Base-by-base conservation (phyloP, 2,329 filamentous ascomycete species). In the Penicillium sp. region DNA sequence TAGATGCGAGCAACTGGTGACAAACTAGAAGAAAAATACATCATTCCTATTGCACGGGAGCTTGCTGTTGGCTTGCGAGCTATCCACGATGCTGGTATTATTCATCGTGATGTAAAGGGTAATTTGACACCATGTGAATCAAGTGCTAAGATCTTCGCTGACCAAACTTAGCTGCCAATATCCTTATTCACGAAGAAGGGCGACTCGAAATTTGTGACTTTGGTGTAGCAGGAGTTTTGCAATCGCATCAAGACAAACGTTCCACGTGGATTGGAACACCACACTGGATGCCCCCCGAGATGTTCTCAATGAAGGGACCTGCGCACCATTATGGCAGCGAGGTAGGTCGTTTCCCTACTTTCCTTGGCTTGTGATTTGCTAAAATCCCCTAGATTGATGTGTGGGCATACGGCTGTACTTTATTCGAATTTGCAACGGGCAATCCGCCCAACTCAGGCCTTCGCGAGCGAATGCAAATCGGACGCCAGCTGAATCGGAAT, bases 61-160 rank as follows among this genome's bases (percentile, higher is more conserved):
- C 73, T 87, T 13, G 84, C 84, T 8, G 74, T 82, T 51, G 84
- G 82, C 2, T 69, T 87, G 45, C 83, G 81, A 61, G 83, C 80
- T 32, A 80, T 87, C 24, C 84, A 87, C 63, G 81, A 84, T 52
- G 83, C 83, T n/a, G 83, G 83, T 4, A 83, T 87, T 51, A 80
- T 87, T 46, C 84, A 87, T 65, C 76, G 84, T 62, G 84, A 87
- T 70, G 78, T 87, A 46, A 87, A 87, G 69, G 80, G 82, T 80
- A 68, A 46, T 67, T 41, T 29, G 20, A 3, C 18, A 24, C 13
- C 23, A 13, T n/a, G 15, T 27, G 17, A 7, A 27, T 12, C 20
- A 4, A 23, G 15, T 9, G 3, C 17, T 9, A 9, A 26, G 5
- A 29, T 20, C 3, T 4, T 7, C 37, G 27, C 54, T 65, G 23